Base-by-base conservation (phyloP, 345 rosid genomes). In the Cochlearia excelsa region DNA sequence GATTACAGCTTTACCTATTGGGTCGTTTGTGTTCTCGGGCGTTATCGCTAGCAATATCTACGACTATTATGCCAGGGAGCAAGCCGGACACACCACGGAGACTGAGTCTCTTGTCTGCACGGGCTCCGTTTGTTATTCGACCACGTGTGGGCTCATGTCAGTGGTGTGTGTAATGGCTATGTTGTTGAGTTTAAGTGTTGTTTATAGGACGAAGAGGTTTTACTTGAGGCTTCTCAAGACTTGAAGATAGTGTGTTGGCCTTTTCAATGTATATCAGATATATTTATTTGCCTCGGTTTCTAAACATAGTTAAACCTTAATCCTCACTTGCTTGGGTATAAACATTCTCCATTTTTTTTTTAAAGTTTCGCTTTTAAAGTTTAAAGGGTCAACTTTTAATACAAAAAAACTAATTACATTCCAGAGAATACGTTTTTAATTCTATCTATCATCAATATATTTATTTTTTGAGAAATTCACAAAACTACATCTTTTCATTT, bases 1-100 rank as follows among this genome's bases (percentile, higher is more conserved):
- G 49, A 57, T 81, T 3, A 61, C 71, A 29, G 79, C 84, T 46
- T 65, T 48, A 47, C 86, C 93, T 58, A 77, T 78, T 16, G 93
- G 93, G 16, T 83, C 88, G 46, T 80, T 84, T 7, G 38, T 86
- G 50, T 90, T 89, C 74, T 89, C 97, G 2, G 90, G 86, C 11
- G 81, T 74, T 60, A 66, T 90, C n/a, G 95, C 85, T 3, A 84
- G 90, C 51, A 79, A 75, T n/a, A 79, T 90, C 48, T 84, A 84
- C 2, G 90, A 90, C 67, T 69, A 85, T 50, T 85, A 82, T 49
- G 95, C 93, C 8, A 77, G 76, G 51, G 68, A 79, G 61, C 90
- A 87, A 74, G 79, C 80, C 3, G 71, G 73, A 28, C 30, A 63
- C 29, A 50, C 76, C 30, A 45, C 7, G 28, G 67, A 48, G 16